These are phyloP conservation scores for Niveomyces coronatus DNA, from an alignment of 2,329 filamentous ascomycete species.

Conservation along the genomic window DNA sequence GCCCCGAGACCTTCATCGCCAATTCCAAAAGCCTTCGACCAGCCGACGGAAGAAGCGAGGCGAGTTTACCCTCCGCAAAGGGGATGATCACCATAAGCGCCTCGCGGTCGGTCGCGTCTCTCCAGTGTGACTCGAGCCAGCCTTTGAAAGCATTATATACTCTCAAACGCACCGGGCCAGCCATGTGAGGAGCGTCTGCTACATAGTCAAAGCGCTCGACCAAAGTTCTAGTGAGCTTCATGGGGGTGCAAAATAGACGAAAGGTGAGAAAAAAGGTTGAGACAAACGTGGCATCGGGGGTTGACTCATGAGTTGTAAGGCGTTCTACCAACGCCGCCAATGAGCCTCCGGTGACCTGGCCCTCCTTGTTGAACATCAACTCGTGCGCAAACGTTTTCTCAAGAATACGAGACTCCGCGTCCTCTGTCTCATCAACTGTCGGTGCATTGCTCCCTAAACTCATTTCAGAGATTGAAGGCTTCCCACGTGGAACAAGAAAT, in stretches of 20 bases:
- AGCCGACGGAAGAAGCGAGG: slow-evolving; percentile 59
- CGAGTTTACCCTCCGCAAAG: slow-evolving; percentile 69
- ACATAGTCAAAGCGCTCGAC: slow-evolving; percentile 90
- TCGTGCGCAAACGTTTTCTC: slow-evolving; percentile 88
- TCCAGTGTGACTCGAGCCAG: slow-evolving; percentile 96
- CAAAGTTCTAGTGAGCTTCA: slow-evolving; percentile 69
- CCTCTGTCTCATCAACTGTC: slow-evolving; percentile 64
- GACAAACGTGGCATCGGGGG: slow-evolving; percentile 83
- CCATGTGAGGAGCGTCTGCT: slow-evolving; percentile 61
- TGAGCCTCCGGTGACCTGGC: slow-evolving; percentile 86
- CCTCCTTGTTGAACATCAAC: slow-evolving; percentile 86
- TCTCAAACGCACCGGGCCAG: slow-evolving; percentile 72
- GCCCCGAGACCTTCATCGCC: slow-evolving; percentile 63
- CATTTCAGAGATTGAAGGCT: slow-evolving; percentile 57
- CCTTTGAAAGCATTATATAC: slow-evolving; percentile 97
- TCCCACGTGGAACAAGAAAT: slow-evolving; percentile 40
- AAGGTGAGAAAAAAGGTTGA: slow-evolving; percentile 96
- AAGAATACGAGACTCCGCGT: slow-evolving; percentile 75
- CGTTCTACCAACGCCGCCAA: slow-evolving; percentile 87
- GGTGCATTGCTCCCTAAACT: slow-evolving; percentile 56
- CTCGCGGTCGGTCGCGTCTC: slow-evolving; percentile 65
- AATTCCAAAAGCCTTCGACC: slow-evolving; percentile 74
- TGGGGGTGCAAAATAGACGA: slow-evolving; percentile 76
- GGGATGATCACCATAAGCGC: slow-evolving; percentile 66
- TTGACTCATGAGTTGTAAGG: slow-evolving; percentile 84